Evolutionary conservation across 345 rosid species (phyloP).

Genomic region (Salix caprea): DNA sequence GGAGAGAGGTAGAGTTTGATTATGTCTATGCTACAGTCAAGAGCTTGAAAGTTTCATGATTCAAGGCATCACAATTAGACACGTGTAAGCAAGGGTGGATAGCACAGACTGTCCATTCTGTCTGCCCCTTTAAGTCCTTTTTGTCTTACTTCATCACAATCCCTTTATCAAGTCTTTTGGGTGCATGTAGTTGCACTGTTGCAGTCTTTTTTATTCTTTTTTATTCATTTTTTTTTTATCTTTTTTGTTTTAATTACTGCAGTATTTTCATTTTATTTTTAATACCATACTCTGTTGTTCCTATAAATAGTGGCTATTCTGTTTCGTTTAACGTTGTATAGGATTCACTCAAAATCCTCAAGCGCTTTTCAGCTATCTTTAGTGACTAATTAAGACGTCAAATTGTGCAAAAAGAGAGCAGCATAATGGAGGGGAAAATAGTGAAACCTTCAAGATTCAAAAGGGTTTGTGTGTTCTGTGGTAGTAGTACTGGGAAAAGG

Average conservation of each 20-base stretch:
- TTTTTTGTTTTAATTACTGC: too few relatives aligned
- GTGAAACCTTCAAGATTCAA: constrained; percentile 23
- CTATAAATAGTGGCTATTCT: not conserved
- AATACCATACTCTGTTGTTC: not conserved
- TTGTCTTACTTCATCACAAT: not conserved
- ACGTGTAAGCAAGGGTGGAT: constrained; percentile 5
- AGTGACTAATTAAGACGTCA: not conserved
- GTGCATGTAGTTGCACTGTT: not conserved
- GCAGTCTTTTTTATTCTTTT: not conserved
- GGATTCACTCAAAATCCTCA: not conserved
- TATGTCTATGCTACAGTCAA: not conserved
- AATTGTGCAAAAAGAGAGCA: not conserved
- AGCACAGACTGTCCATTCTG: constrained; percentile 1
- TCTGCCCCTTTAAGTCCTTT: not conserved
- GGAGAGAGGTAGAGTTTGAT: not conserved
- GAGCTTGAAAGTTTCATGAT: constrained; percentile 4
- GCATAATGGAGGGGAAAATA: constrained; percentile 7
- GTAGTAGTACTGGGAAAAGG: constrained; percentile 29
- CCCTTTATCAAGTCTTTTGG: not conserved
- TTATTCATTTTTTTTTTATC: not conserved
- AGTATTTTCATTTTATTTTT: not conserved
- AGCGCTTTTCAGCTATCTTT: not conserved
- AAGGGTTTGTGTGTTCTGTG: constrained; percentile 29
- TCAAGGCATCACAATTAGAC: not conserved
- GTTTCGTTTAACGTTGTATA: not conserved